Conservation (phyloP, 1,284 basidiomycete species). For the Microbotryum intermedium region DNA sequence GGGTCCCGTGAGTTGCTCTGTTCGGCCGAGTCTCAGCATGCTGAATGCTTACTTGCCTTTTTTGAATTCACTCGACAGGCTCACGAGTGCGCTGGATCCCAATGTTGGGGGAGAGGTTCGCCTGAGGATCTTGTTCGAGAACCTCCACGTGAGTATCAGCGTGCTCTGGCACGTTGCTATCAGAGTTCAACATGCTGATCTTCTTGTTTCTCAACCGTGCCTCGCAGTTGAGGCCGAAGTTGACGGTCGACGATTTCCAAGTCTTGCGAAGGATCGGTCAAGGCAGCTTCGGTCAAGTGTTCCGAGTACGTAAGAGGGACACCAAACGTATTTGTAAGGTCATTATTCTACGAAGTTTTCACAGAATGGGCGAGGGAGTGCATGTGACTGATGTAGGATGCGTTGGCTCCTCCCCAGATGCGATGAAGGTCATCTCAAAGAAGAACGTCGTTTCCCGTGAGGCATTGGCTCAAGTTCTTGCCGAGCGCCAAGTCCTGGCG, state of each 20-base stretch:
- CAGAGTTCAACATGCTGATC: too few relatives aligned
- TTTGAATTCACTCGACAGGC: background rate
- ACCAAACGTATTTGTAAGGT: slow-evolving; percentile 38
- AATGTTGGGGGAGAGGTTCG: slow-evolving; percentile 22
- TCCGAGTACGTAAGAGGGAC: slow-evolving; percentile 43
- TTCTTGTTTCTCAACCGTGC: background rate
- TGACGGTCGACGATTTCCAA: slow-evolving; percentile 40
- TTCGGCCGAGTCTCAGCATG: too few relatives aligned
- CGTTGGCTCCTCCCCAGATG: slow-evolving; percentile 33
- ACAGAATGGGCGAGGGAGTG: too few relatives aligned
- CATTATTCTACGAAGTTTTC: background rate
- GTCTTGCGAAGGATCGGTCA: slow-evolving; percentile 41
- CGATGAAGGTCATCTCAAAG: slow-evolving; percentile 43
- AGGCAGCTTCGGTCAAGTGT: slow-evolving; percentile 43
- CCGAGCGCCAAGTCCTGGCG: slow-evolving; percentile 42
- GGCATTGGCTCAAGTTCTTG: slow-evolving; percentile 40
- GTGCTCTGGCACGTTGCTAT: slow-evolving; percentile 30
- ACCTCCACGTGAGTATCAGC: slow-evolving; percentile 6
- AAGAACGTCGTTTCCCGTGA: slow-evolving; percentile 37
- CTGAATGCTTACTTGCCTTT: background rate
- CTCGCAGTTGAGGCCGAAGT: slow-evolving; percentile 34
- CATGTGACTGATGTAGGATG: background rate
- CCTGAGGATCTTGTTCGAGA: slow-evolving; percentile 18
- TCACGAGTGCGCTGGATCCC: slow-evolving; percentile 19
- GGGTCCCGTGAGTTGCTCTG: slow-evolving; percentile 35